phyloP scores from a whole-genome alignment of 495 filamentous ascomycete species.

The Penicillium alfredii region DNA sequence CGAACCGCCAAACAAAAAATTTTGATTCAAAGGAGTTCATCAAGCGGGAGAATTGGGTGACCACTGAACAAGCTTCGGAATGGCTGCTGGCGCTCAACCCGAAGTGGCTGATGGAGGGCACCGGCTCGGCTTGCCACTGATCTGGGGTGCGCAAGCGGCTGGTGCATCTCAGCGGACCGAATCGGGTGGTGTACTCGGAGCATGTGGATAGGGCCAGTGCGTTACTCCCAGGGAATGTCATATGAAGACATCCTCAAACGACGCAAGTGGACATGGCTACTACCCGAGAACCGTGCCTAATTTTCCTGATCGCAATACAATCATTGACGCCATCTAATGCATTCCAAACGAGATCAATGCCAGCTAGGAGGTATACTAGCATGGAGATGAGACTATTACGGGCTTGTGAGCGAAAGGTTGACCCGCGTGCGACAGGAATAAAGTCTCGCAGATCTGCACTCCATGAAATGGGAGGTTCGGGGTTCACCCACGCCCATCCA shows the following conservation, averaged over 20 bases:
- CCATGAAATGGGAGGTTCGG: too few relatives aligned
- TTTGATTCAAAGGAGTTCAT: conserved; percentile 59
- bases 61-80: conserved; percentile 51
- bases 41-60: conserved; percentile 52
- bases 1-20: conserved; percentile 55
- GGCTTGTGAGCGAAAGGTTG: conserved; percentile 51
- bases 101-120: conserved; percentile 58
- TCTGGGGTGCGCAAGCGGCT: conserved; percentile 43
- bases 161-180: conserved; percentile 43
- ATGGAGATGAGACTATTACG: conserved; percentile 47
- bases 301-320: conserved; percentile 51
- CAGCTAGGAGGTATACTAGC: conserved; percentile 54
- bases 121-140: conserved; percentile 54
- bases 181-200: conserved; percentile 54
- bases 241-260: conserved; percentile 55
- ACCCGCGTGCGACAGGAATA: too few relatives aligned
- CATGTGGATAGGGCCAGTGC: conserved; percentile 56
- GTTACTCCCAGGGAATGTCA: conserved; percentile 44
- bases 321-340: conserved; percentile 54
- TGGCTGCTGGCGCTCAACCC: conserved; percentile 47
- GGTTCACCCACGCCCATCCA: too few relatives aligned
- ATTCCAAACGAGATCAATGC: conserved; percentile 47
- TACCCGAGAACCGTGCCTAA: conserved; percentile 61
- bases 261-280: conserved; percentile 48
- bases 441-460: too few relatives aligned